Evolutionary conservation across 2,329 filamentous ascomycete genomes (phyloP), one percentile per base, ranked within the genome.

Genomic region (Knufia fluminis): DNA sequence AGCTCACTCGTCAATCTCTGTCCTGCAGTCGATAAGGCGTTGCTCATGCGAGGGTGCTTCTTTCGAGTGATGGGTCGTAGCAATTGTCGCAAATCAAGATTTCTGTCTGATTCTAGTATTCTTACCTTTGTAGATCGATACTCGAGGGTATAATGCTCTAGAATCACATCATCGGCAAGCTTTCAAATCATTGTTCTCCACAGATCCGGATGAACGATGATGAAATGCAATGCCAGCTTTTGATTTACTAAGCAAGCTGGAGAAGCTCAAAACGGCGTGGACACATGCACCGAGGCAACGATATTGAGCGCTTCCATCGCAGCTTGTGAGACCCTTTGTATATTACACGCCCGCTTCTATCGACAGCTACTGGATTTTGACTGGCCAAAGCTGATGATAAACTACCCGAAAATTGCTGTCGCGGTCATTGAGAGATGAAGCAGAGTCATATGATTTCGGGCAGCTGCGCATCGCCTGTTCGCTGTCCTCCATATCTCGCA

Each of bases 1-100:
- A 33, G 22, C 23, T 53, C 48, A 42, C 45, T 49, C 39, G 26
- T 43, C 33, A 52, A 45, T 47, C 36, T 51, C 4, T 39, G 41
- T 14, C 44, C 47, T 53, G 50, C 43, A 48, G 44, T 40, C 7
- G 19, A 17, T 17, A n/a, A 19, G 4, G 19, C 20, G n/a, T 28
- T 26, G 40, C 24, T 24, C 40, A 43, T 43, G 8, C 19, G 19
- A 43, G 19, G 6, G 14, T 6, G 3, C 9, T 26, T 36, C 7
- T 17, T 14, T 36, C n/a, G 33, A 16, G 12, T 12, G 26, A 28
- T 28, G 12, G 26, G 6, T 28, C 6, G 6, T 28, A 12, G 6
- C 12, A 12, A 6, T 28, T 6, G 6, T 28, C 6, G 26, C 6
- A 28, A 12, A 6, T 28, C 6, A 28, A 12, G 12, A 28, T 12